Conservation (phyloP, 345 rosid genomes). For the Kernera saxatilis region DNA sequence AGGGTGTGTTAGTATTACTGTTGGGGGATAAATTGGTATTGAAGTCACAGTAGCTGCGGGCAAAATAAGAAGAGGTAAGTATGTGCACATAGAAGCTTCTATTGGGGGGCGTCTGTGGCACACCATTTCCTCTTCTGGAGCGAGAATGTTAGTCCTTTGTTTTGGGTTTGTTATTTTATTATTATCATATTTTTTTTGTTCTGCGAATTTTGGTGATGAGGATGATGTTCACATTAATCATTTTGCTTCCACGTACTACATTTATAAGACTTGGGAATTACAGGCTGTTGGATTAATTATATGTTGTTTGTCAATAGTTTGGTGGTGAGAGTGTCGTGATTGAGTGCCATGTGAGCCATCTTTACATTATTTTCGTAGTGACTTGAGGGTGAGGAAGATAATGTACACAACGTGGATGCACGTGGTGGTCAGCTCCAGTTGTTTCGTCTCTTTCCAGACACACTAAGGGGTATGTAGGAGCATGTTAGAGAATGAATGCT, state of each 20-base stretch:
- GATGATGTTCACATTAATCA: slow-evolving; percentile 20
- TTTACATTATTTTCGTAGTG: slow-evolving; percentile 11
- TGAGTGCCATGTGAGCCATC: slow-evolving; percentile 11
- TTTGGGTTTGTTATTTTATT: not conserved
- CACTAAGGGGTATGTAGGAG: not conserved
- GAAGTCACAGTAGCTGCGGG: slow-evolving; percentile 24
- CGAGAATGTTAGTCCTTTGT: slow-evolving; percentile 14
- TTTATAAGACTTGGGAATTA: slow-evolving; percentile 14
- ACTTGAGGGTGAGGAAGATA: not conserved
- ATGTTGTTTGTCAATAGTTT: not conserved
- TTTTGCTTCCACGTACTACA: slow-evolving; percentile 26
- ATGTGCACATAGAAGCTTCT: slow-evolving; percentile 17
- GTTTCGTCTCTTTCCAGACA: slow-evolving; percentile 21
- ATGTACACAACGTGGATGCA: slow-evolving; percentile 20
- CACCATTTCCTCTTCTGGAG: slow-evolving; percentile 19
- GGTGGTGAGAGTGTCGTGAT: not conserved
- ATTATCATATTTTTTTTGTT: not conserved
- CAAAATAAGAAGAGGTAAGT: slow-evolving; percentile 26
- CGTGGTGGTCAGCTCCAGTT: slow-evolving; percentile 20
- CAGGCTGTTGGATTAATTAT: slow-evolving; percentile 12
- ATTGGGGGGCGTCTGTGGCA: not conserved
- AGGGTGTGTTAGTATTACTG: slow-evolving; percentile 18
- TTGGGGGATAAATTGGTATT: slow-evolving; percentile 20
- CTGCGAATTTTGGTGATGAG: slow-evolving; percentile 25
- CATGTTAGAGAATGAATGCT: slow-evolving; percentile 1